Conservation (phyloP, 1,284 basidiomycete species). For the Sphagnurus paluster region DNA sequence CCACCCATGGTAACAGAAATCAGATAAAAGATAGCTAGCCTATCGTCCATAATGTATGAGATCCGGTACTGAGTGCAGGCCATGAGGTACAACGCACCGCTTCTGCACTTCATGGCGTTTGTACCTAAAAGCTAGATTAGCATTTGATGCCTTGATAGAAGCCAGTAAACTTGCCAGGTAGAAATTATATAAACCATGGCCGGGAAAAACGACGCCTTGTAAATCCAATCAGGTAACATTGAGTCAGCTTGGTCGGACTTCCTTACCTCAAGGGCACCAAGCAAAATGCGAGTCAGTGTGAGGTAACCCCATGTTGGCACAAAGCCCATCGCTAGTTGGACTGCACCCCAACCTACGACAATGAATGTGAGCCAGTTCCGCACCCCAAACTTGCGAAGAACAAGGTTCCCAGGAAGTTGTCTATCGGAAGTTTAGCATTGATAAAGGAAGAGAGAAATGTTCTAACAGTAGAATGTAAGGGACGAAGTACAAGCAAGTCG, state of each 20-base stretch:
- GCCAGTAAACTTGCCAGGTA: constrained; percentile 32
- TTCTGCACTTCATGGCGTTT: constrained; percentile 47
- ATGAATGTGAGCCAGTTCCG: constrained; percentile 40
- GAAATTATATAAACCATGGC: constrained; percentile 42
- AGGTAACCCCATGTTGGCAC: constrained; percentile 37
- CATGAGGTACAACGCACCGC: constrained; percentile 28
- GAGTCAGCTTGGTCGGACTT: constrained; percentile 1
- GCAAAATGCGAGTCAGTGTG: constrained; percentile 37
- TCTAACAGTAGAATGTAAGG: constrained; percentile 38
- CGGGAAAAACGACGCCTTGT: constrained; percentile 41
- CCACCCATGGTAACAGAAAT: constrained; percentile 38
- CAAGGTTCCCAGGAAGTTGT: constrained; percentile 41
- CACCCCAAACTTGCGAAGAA: constrained; percentile 37
- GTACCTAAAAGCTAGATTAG: constrained; percentile 31
- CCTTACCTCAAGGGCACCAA: constrained; percentile 39
- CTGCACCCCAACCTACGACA: constrained; percentile 38
- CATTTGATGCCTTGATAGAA: neutral
- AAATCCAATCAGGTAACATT: constrained; percentile 6
- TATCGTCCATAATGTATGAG: constrained; percentile 18
- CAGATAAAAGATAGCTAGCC: constrained; percentile 40
- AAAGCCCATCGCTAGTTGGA: constrained; percentile 42
- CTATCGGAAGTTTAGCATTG: constrained; percentile 20
- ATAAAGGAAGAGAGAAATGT: neutral
- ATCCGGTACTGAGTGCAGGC: neutral
- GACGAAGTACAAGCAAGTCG: constrained; percentile 37